These are phyloP conservation scores for Tetrahymena thermophila DNA, from an alignment of 73 alveolate genomes.

Conservation along the genomic window DNA sequence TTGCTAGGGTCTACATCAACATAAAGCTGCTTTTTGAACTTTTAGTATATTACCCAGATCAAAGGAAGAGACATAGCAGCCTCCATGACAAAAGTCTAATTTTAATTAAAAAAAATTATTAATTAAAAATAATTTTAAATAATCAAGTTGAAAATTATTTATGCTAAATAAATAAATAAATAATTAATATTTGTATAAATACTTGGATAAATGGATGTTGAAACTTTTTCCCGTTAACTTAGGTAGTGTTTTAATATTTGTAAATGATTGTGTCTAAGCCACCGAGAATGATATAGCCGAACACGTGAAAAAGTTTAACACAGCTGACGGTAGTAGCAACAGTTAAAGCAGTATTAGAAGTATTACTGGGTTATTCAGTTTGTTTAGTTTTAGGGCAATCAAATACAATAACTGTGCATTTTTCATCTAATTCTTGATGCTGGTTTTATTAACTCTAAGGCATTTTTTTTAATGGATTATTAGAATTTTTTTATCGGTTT, in stretches of 20 bases:
- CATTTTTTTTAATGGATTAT: not conserved
- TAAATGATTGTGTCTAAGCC: not conserved
- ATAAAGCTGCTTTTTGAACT: not conserved
- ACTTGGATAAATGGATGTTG: not conserved
- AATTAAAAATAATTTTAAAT: not conserved
- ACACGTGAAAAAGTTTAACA: not conserved
- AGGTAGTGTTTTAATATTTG: not conserved
- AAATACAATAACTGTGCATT: not conserved
- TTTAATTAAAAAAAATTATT: not conserved
- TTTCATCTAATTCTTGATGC: not conserved
- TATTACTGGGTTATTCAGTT: no score
- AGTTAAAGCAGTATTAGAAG: not conserved
- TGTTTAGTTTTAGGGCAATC: not conserved
- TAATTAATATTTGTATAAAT: not conserved
- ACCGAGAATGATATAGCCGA: not conserved
- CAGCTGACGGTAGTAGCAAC: not conserved
- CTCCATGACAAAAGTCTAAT: not conserved
- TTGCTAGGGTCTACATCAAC: not conserved
- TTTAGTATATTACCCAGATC: not conserved
- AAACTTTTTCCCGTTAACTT: not conserved
- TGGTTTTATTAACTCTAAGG: not conserved
- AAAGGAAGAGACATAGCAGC: not conserved
- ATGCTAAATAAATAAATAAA: not conserved
- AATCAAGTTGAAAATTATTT: not conserved
- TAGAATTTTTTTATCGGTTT: not conserved